Percentiles rank a stretch among this genome's conserved stretches.
Conservation (phyloP, 148 eudicot species). For the Vaccinium darrowii region DNA sequence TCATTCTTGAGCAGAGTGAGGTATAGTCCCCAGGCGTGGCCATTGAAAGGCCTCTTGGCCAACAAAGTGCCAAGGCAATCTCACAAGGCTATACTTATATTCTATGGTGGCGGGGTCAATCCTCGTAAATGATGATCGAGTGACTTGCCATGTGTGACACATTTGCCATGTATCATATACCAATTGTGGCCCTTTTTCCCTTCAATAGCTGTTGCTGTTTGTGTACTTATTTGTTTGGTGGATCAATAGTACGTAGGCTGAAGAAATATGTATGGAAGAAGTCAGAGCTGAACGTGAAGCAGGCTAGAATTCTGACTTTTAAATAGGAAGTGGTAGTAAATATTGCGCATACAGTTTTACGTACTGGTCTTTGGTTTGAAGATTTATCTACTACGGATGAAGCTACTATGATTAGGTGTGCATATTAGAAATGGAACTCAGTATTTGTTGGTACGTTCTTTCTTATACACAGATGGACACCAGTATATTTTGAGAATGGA, state of each 20-base stretch:
- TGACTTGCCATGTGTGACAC: neutral
- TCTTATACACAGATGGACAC: neutral
- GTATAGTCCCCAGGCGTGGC: neutral
- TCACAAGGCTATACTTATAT: neutral
- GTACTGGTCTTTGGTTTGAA: neutral
- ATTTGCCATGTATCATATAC: neutral
- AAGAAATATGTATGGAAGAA: neutral
- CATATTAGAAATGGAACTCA: neutral
- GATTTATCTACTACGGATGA: neutral
- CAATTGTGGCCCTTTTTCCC: neutral
- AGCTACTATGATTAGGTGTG: neutral
- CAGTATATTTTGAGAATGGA: neutral
- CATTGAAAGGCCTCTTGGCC: neutral
- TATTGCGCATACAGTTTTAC: neutral
- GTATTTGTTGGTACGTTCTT: slow-evolving; percentile 1
- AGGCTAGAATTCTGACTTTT: neutral
- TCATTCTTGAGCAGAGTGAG: neutral
- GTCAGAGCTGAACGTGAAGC: neutral
- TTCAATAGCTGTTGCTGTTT: neutral
- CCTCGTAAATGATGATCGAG: neutral
- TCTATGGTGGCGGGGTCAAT: neutral
- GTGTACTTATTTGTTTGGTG: neutral
- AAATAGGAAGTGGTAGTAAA: neutral
- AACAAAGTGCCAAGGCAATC: neutral
- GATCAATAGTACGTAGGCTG: neutral